A percentile compares a stretch with the other conserved stretches of the same genome.
These are phyloP conservation scores for Coffea humblotiana DNA, from an alignment of 305 asterid species.

Conservation along the genomic window DNA sequence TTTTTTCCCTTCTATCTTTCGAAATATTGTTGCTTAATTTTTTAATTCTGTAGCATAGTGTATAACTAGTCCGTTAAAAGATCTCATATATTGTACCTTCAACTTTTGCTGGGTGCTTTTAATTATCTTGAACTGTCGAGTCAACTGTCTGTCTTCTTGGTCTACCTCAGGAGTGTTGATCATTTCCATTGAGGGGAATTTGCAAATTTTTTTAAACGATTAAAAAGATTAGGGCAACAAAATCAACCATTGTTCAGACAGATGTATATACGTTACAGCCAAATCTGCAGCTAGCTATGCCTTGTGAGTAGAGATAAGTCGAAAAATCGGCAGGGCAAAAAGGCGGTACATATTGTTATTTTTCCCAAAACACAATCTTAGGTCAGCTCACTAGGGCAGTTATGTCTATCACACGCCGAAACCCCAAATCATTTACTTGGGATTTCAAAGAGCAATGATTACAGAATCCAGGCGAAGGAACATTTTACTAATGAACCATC, in stretches of 20 bases:
- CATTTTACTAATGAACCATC: constrained; percentile 90
- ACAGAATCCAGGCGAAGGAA: constrained; percentile 97
- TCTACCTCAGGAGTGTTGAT: too few relatives aligned
- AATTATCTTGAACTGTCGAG: too few relatives aligned
- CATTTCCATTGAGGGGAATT: too few relatives aligned
- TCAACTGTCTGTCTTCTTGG: too few relatives aligned
- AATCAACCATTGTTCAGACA: neutral
- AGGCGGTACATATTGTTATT: neutral
- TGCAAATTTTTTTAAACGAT: too few relatives aligned
- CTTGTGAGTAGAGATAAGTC: neutral
- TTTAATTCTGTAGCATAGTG: too few relatives aligned
- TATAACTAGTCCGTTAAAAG: too few relatives aligned
- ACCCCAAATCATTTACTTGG: constrained; percentile 36
- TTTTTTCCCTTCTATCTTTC: too few relatives aligned
- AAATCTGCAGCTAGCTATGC: neutral
- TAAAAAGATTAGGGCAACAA: too few relatives aligned
- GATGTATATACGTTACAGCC: neutral
- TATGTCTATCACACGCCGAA: neutral
- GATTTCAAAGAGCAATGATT: constrained; percentile 83
- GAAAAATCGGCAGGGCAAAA: neutral
- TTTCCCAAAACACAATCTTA: neutral
- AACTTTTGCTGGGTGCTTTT: too few relatives aligned
- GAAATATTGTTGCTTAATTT: too few relatives aligned
- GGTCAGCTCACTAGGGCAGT: neutral
- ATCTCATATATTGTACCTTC: too few relatives aligned